Evolutionary conservation across 352 stramenopile species (phyloP), one percentile per base, ranked within the genome.

Genomic region (Plasmopara viticola): DNA sequence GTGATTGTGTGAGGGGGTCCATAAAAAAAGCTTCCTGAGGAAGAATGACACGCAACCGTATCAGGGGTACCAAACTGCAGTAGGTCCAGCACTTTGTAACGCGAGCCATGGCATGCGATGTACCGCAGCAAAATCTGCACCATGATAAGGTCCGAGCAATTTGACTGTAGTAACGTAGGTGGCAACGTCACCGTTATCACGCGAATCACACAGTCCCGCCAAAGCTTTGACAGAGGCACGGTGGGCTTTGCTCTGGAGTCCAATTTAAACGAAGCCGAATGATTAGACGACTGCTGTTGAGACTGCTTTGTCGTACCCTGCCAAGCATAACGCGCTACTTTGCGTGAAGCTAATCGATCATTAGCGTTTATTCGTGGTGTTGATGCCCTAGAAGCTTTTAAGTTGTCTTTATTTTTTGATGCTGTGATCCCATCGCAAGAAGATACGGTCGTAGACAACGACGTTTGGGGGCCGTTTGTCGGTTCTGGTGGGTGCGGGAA

Each of bases 51-150:
- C 29, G 83, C 78, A n/a, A 95, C 63, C 2, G 84, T 72, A 51
- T 95, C 83, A 0, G 84, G 78, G 28, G 84, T 93, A 9, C 84
- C 84, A 56, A 88, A 93, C 49, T 92, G 79, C 66, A 89, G 77
- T 31, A 95, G 44, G 39, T 95, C 84, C 4, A 85, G 62, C 30
- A 95, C 74, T 20, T 91, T 80, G 49, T 95, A 95, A 7, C 84
- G 78, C 20, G 72, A 75, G 2, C 71, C 71, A 33, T 95, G 84
- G 34, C 78, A 91, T n/a, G 76, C 84, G 53, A 95, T 87, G 49
- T 92, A 95, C 1, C 84, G 76, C 28, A 95, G 52, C 43, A 95
- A 51, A 55, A 90, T 86, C 48, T 87, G 83, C 48, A 86, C 67
- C 7, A 86, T 64, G 48, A 89, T 88, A 7, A 75, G 74, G 53